Evolutionary conservation across 257 asterid species (phyloP).

Genomic region (Misopates orontium): DNA sequence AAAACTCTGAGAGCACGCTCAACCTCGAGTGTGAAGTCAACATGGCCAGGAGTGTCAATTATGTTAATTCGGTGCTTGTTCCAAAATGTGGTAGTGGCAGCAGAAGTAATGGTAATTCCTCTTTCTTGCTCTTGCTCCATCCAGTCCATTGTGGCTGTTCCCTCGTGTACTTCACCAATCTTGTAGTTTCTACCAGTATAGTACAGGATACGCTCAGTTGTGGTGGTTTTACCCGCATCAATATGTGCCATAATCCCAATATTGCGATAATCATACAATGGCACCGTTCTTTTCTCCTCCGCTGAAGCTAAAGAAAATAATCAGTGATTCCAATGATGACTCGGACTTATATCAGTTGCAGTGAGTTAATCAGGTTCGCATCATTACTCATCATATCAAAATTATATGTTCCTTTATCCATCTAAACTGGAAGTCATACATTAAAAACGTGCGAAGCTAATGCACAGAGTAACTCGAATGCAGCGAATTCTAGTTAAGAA

Average conservation of each 20-base stretch:
- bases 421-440: no score
- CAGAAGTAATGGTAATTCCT: constrained; percentile 94
- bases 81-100: constrained; percentile 95
- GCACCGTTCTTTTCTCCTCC: constrained; percentile 76
- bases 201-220: constrained; percentile 81
- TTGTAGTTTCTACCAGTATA: constrained; percentile 94
- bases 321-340: neutral
- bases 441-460: no score
- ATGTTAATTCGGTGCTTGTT: constrained; percentile 95
- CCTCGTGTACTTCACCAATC: constrained; percentile 97
- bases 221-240: constrained; percentile 98
- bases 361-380: neutral
- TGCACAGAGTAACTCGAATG: no score
- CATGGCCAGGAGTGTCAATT: constrained; percentile 96
- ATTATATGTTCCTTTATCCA: no score
- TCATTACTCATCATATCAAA: neutral
- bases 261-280: constrained; percentile 83
- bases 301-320: constrained; percentile 27
- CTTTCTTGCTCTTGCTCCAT: constrained; percentile 99
- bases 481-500: no score
- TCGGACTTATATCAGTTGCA: constrained; percentile 3
- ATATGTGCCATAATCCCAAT: constrained; percentile 99
- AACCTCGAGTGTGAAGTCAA: constrained; percentile 96
- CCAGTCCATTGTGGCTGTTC: constrained; percentile 99
- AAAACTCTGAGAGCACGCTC: constrained; percentile 96